These are phyloP conservation scores for Scheffersomyces segobiensis DNA, from an alignment of 1,139 yeast species.

Conservation along the genomic window DNA sequence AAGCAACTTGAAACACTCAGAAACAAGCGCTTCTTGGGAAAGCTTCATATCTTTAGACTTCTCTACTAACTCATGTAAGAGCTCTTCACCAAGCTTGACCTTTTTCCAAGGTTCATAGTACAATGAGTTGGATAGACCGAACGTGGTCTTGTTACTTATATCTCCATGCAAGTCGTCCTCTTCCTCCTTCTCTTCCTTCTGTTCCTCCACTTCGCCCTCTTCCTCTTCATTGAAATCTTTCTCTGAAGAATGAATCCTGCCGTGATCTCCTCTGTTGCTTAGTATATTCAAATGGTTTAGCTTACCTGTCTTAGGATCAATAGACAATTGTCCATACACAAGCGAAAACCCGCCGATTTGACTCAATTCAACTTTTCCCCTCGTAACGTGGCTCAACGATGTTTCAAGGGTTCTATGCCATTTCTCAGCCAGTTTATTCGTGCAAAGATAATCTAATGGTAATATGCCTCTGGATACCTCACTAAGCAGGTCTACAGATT, in stretches of 20 bases:
- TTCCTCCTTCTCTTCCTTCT: conserved; percentile 3
- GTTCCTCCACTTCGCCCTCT: neutral
- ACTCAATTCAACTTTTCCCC: conserved; percentile 29
- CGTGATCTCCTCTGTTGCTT: conserved; percentile 51
- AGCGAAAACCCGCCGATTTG: conserved; percentile 83
- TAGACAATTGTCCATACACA: conserved; percentile 61
- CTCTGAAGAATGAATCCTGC: conserved; percentile 27
- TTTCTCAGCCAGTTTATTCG: conserved; percentile 37
- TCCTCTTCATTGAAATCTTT: neutral
- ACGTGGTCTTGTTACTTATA: conserved; percentile 26
- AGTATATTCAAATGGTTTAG: conserved; percentile 47
- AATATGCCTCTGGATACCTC: conserved; percentile 71
- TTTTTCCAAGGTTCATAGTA: conserved; percentile 74
- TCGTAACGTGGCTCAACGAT: neutral
- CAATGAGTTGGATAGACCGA: conserved; percentile 66
- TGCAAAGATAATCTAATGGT: conserved; percentile 57
- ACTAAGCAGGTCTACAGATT: conserved; percentile 25
- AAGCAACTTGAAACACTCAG: conserved; percentile 54
- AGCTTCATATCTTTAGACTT: conserved; percentile 21
- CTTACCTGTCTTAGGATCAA: conserved; percentile 20
- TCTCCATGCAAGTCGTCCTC: conserved; percentile 13
- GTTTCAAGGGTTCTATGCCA: conserved; percentile 46
- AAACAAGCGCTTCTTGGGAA: conserved; percentile 46
- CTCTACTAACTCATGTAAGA: conserved; percentile 41
- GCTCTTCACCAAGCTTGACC: conserved; percentile 51